Evolutionary conservation across 2,329 filamentous ascomycete species (phyloP), one percentile per base, ranked within the genome.

Genomic region (Beauveria asiatica): DNA sequence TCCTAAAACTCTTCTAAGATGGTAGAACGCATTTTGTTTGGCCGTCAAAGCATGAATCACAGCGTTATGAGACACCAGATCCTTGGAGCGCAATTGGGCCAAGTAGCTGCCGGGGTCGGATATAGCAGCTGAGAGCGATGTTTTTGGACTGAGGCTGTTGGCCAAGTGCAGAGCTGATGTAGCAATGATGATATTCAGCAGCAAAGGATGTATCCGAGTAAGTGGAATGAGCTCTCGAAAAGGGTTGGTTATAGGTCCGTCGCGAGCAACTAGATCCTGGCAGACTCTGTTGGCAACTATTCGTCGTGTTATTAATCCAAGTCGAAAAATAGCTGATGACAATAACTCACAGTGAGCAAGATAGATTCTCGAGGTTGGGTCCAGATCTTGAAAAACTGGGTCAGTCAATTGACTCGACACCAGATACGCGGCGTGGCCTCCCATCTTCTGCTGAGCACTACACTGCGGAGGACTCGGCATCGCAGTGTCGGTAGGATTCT

Each of bases 301-400:
- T 45, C 58, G 57, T 58, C 64, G 59, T 63, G 61, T 68, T 69
- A 71, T 70, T 61, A 65, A 61, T 57, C 6, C 23, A 3, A 10
- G n/a, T 21, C 13, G 11, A 42, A 30, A 3, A 4, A 3, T 59
- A 51, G 56, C 50, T 58, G 37, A 49, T 19, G 37, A 19, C 27
- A 44, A 5, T 19, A 33, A 72, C 78, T 68, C 68, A 82, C 80
- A 83, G 61, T 83, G 79, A 42, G 75, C 71, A 46, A 82, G 70
- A 67, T 83, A 82, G 63, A 74, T 72, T 61, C 78, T 71, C 30
- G 76, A 76, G 48, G 71, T 72, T 21, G 64, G 69, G 63, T 77
- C 75, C 48, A 85, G 74, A 64, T 82, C 78, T 64, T 83, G 79
- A 60, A 84, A 75, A 50, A 84, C 65, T 13, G 83, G 83, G 67